These are phyloP conservation scores for Cichorium intybus DNA, from an alignment of 140 eudicot genomes.

Conservation along the genomic window DNA sequence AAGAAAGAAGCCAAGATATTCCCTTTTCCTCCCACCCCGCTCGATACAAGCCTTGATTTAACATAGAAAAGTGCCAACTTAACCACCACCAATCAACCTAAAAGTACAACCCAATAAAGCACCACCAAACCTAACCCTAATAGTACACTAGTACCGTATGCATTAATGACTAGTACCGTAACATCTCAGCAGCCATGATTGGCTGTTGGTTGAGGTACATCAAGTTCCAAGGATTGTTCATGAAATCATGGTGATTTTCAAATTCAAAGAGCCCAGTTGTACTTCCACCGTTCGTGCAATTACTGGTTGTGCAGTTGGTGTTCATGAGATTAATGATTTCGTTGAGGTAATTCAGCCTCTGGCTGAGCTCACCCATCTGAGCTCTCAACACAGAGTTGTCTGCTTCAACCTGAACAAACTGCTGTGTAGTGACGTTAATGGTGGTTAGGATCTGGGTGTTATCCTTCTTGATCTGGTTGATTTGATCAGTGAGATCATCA, in stretches of 20 bases:
- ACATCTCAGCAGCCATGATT: conserved; percentile 71
- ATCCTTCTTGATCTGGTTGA: conserved; percentile 52
- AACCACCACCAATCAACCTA: conserved; percentile 31
- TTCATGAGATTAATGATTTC: conserved; percentile 60
- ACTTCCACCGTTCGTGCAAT: conserved; percentile 15
- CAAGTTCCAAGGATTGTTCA: conserved; percentile 56
- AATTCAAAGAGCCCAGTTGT: conserved; percentile 25
- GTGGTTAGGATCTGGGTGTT: conserved; percentile 51
- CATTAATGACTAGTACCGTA: conserved; percentile 37
- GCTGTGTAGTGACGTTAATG: conserved; percentile 52
- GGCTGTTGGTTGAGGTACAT: conserved; percentile 66
- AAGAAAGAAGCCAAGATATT: conserved; percentile 14
- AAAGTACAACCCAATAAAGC: conserved; percentile 34
- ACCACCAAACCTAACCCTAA: conserved; percentile 25
- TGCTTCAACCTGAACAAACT: conserved; percentile 55
- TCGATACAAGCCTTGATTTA: conserved; percentile 20
- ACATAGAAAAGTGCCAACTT: conserved; percentile 9
- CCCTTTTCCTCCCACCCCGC: conserved; percentile 12
- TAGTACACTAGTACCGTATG: conserved; percentile 8
- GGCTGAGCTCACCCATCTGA: conserved; percentile 70
- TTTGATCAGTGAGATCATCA: conserved; percentile 64
- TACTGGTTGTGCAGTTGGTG: conserved; percentile 10
- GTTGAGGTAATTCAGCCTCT: conserved; percentile 66
- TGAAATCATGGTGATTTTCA: conserved; percentile 29
- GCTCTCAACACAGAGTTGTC: conserved; percentile 83